A percentile compares a stretch with the other conserved stretches of the same genome.
phyloP scores from a whole-genome alignment of 192 early-diverging fungal genomes.

The Gaertneriomyces sp. region DNA sequence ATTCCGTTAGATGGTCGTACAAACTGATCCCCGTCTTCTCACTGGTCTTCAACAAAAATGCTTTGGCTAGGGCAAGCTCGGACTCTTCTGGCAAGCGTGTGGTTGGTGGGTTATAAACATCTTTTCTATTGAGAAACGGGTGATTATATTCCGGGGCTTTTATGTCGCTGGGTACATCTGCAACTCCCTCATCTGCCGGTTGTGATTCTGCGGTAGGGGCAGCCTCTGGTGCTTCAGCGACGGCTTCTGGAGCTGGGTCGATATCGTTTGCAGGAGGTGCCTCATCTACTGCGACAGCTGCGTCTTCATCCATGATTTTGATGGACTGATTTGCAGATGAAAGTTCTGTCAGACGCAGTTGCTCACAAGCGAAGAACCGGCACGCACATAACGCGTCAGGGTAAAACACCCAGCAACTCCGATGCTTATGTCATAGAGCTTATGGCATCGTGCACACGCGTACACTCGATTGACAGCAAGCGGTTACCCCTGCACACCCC shows the following conservation, averaged over 20 bases:
- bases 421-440: too few species aligned
- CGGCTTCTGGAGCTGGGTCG: neutral
- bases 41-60: conserved; percentile 39
- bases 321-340: too few species aligned
- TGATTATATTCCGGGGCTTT: conserved; percentile 1
- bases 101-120: conserved; percentile 33
- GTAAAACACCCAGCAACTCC: too few species aligned
- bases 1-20: conserved; percentile 50
- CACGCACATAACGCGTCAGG: too few species aligned
- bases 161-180: neutral
- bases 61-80: conserved; percentile 48
- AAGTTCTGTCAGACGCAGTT: too few species aligned
- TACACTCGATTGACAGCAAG: too few species aligned
- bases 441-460: too few species aligned
- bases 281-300: conserved; percentile 1
- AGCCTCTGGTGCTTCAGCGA: conserved; percentile 12
- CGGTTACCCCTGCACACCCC: too few species aligned
- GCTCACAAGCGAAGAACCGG: too few species aligned
- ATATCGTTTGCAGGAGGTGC: neutral
- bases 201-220: neutral
- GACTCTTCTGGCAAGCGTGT: conserved; percentile 39
- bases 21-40: conserved; percentile 43
- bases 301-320: neutral
- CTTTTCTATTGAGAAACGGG: conserved; percentile 37
- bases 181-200: neutral